Conservation (phyloP, 2,329 filamentous ascomycete genomes). For the Hirsutella thompsonii region DNA sequence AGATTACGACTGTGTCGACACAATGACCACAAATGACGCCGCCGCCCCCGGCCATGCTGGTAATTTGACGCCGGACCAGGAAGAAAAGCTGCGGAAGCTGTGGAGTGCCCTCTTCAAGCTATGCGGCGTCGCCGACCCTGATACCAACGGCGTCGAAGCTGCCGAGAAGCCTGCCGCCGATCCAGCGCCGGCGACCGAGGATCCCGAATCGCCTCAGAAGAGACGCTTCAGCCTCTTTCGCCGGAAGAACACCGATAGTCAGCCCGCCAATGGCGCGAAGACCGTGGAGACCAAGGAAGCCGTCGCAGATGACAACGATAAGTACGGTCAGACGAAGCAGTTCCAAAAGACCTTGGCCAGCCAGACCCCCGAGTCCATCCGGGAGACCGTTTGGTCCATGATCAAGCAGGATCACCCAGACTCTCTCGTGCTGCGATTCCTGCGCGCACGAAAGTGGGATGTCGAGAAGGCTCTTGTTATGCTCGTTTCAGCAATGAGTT, state of each 20-base stretch:
- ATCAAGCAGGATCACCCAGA: constrained; percentile 93
- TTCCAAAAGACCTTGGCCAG: constrained; percentile 72
- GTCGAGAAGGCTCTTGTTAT: constrained; percentile 86
- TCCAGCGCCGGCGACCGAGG: constrained; percentile 5
- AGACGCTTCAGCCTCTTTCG: constrained; percentile 60
- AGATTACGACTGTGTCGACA: constrained; percentile 4
- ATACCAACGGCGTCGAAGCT: constrained; percentile 11
- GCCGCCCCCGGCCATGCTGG: constrained; percentile 62
- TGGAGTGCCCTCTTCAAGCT: constrained; percentile 69
- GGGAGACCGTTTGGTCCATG: constrained; percentile 81
- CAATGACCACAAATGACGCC: constrained; percentile 25
- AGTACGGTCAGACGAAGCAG: constrained; percentile 80
- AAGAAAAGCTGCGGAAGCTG: constrained; percentile 75
- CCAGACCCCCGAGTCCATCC: constrained; percentile 64
- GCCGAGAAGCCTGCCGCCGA: background rate
- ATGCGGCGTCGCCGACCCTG: constrained; percentile 43
- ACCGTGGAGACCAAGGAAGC: constrained; percentile 23
- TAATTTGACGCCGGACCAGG: constrained; percentile 80
- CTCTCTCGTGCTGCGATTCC: constrained; percentile 66
- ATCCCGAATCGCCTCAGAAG: constrained; percentile 55
- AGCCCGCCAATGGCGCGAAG: constrained; percentile 17
- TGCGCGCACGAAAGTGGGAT: constrained; percentile 91
- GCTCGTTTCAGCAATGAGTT: constrained; percentile 88
- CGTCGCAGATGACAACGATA: constrained; percentile 59
- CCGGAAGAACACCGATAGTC: constrained; percentile 41